Evolutionary conservation across 441 rosid genomes (phyloP), one percentile per base, ranked within the genome.

Genomic region (Brassica hybrid): DNA sequence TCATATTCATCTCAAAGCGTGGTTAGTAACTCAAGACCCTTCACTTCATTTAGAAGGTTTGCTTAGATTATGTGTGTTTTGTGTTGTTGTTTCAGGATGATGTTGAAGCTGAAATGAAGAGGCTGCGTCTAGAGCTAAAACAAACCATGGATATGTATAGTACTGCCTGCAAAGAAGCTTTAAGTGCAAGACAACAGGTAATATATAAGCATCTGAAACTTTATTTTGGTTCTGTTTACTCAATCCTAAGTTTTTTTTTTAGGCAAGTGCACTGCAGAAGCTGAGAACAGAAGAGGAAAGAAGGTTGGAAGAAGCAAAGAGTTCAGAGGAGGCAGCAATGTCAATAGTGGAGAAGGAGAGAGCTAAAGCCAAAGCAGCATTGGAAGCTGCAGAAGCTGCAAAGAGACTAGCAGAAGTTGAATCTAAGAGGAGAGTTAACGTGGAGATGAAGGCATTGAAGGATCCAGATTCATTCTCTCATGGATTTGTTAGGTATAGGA

Each of bases 131-230:
- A 59, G 98, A 96, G 89, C 78, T 96, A 57, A 96, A 92, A 86
- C 94, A 92, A 86, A 96, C 99, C 59, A 96, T 94, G 98, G 97
- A 94, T 41, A 81, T 96, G 89, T 96, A 96, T 77, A 87, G 90
- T 41, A 85, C 84, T 5, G 99, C 99, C 6, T 96, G 99, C 83
- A 92, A 74, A 83, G 97, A 92, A 89, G 97, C 99, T 54, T 86
- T 96, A 34, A 74, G 77, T 41, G 97, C 97, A 17, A 88, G 91
- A 76, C 90, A 92, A 72, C 85, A 89, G 91, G 99, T 90, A 77
- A 7, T 52, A 14, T 25, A 11, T 7, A 94, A 86, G 76, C 88
- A 50, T 61, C 23, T 11, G n/a, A 58, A 25, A 32, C 60, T 56
- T 16, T 3, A 4, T 4, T 50, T 60, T 45, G 12, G 59, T 43